These are phyloP conservation scores for Antitrichia curtipendula DNA, from an alignment of 225 moss, liverwort and hornwort genomes.

Conservation along the genomic window DNA sequence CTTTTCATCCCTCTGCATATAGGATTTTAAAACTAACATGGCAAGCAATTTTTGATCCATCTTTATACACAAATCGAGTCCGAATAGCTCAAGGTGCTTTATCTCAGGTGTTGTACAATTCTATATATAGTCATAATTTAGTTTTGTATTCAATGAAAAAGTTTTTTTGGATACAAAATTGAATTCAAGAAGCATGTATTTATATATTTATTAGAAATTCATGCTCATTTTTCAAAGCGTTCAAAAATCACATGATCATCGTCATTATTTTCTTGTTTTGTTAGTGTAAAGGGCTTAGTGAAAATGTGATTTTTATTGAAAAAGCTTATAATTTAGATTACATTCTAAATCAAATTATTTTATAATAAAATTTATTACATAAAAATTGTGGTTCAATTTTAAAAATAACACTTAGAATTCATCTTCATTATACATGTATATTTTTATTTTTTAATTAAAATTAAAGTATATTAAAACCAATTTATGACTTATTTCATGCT, in stretches of 20 bases:
- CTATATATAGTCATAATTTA: not conserved
- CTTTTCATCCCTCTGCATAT: conserved; percentile 37
- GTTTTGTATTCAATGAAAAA: not conserved
- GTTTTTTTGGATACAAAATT: not conserved
- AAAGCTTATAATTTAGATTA: not conserved
- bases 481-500: not conserved
- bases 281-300: no score
- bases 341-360: not conserved
- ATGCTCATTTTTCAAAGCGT: not conserved
- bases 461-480: not conserved
- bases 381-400: not conserved
- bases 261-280: not conserved
- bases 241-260: not conserved
- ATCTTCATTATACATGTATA: not conserved
- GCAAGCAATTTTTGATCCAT: conserved; percentile 49
- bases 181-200: not conserved
- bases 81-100: conserved; percentile 77
- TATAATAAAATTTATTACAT: no score
- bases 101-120: conserved; percentile 45
- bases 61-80: conserved; percentile 29
- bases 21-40: conserved; percentile 76
- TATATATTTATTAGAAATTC: no score
- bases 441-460: fast-evolving
- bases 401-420: not conserved
- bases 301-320: not conserved